These are phyloP conservation scores for Ascochyta lentis DNA, from an alignment of 2,329 filamentous ascomycete species.

Conservation along the genomic window DNA sequence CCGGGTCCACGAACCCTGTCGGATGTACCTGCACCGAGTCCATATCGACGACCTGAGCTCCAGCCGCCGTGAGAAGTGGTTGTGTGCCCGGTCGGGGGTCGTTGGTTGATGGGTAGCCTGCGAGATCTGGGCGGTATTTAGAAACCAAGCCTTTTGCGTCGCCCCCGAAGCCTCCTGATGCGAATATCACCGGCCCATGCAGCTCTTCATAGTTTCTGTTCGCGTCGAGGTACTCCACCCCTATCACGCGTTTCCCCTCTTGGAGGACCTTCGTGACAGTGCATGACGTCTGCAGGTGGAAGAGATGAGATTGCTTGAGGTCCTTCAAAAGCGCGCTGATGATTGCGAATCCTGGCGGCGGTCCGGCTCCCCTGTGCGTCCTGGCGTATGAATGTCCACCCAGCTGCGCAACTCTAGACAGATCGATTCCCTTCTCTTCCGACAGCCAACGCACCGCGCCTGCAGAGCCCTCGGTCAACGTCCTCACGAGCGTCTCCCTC, in stretches of 20 bases:
- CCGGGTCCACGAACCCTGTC: conserved; percentile 67
- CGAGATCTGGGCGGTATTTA: conserved; percentile 64
- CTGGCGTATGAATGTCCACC: conserved; percentile 65
- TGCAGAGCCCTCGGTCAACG: conserved; percentile 58
- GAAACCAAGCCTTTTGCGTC: conserved; percentile 65
- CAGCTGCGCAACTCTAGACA: conserved; percentile 64
- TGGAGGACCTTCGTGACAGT: conserved; percentile 61
- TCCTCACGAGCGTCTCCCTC: conserved; percentile 55
- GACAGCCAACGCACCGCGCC: conserved; percentile 63
- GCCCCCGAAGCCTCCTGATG: conserved; percentile 68
- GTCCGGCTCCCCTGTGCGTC: conserved; percentile 64
- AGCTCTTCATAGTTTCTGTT: conserved; percentile 50
- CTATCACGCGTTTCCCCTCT: conserved; percentile 50
- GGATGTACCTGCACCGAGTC: conserved; percentile 68
- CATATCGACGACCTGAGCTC: conserved; percentile 55
- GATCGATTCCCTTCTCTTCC: conserved; percentile 64
- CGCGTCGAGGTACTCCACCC: conserved; percentile 58
- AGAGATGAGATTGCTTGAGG: conserved; percentile 58
- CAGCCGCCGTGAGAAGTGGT: conserved; percentile 48
- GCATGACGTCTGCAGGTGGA: conserved; percentile 60
- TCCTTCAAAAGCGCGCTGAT: conserved; percentile 61
- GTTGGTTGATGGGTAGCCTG: conserved; percentile 68
- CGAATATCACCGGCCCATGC: conserved; percentile 64
- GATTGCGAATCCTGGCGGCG: conserved; percentile 66
- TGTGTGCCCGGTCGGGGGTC: conserved; percentile 65